Evolutionary conservation across 345 rosid genomes (phyloP), one percentile per base, ranked within the genome.

Genomic region (Mercurialis annua): DNA sequence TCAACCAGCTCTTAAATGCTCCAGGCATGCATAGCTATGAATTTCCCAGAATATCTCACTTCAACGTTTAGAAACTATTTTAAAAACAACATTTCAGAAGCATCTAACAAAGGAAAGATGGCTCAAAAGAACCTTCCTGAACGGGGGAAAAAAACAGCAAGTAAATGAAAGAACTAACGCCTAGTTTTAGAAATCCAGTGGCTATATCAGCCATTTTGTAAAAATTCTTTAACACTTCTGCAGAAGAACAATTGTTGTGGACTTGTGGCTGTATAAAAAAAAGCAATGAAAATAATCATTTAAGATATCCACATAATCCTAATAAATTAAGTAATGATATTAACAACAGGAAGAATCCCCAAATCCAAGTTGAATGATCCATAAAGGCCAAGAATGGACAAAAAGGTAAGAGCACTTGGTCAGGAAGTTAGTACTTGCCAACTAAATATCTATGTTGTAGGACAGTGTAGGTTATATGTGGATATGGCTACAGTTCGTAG

Each of bases 141-240:
- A 31, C 40, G n/a, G n/a, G 14, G 4, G 15, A 44, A 44, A 18
- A 44, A 44, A 44, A 44, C 17, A 44, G 17, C 10, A 20, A 20
- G 21, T 0, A 43, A 43, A 43, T 2, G 6, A 43, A 61, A 16
- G 24, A 10, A 11, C 10, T 6, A 17, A 29, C 68, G 14, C 10
- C 16, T 42, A 54, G 55, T 44, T 26, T 46, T 36, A 66, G 34
- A 66, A 54, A 29, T 34, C 48, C 55, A 64, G 33, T 8, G 10
- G 15, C 58, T 40, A 64, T 24, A 40, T 1, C 10, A 40, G 8
- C 8, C 11, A 3, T 21, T 23, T 23, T 10, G 10, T 16, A 21
- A 51, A 51, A 23, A 23, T 51, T 27, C 9, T 1, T 51, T 51
- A 24, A 51, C 16, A 51, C 3, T 23, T 51, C 14, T 1, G 10